These are phyloP conservation scores for Hypoxylon sp. DNA, from an alignment of 2,329 filamentous ascomycete genomes.

Conservation along the genomic window DNA sequence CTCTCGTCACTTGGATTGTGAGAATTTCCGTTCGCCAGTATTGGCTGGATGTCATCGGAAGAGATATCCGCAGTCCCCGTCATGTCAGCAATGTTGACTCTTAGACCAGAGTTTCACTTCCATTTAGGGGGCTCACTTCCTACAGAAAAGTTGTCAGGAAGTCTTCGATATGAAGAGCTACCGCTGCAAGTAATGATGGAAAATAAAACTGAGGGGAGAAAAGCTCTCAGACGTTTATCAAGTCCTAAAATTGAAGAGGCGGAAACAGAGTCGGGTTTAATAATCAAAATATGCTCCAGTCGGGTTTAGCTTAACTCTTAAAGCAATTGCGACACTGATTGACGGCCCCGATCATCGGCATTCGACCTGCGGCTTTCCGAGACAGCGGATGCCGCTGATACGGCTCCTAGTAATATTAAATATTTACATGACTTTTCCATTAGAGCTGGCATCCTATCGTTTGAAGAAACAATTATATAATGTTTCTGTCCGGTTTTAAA, in stretches of 20 bases:
- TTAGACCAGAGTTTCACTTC: neutral
- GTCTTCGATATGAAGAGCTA: neutral
- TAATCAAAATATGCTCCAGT: conserved; percentile 8
- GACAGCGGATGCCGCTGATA: neutral
- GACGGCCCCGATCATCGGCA: conserved; percentile 23
- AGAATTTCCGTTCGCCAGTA: conserved; percentile 20
- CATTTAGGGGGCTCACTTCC: conserved; percentile 2
- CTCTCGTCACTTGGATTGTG: conserved; percentile 34
- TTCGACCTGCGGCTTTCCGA: neutral
- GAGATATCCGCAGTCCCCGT: conserved; percentile 29
- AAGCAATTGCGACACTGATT: conserved; percentile 5
- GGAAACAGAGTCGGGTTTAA: conserved; percentile 27
- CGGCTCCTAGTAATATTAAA: neutral
- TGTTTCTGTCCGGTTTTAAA: neutral
- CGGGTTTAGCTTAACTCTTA: conserved; percentile 5
- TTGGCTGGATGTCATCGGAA: conserved; percentile 19
- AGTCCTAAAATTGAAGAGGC: conserved; percentile 20
- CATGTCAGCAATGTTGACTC: conserved; percentile 36
- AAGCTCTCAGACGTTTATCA: conserved; percentile 6
- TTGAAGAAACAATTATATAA: neutral
- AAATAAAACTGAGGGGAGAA: neutral
- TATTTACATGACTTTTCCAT: neutral
- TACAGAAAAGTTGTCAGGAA: neutral
- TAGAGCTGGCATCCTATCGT: neutral
- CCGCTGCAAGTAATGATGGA: conserved; percentile 1